Percentiles rank a stretch among this genome's conserved stretches.
Evolutionary conservation across 495 filamentous ascomycete species (phyloP).

Genomic region (Talaromyces nanjingensis): DNA sequence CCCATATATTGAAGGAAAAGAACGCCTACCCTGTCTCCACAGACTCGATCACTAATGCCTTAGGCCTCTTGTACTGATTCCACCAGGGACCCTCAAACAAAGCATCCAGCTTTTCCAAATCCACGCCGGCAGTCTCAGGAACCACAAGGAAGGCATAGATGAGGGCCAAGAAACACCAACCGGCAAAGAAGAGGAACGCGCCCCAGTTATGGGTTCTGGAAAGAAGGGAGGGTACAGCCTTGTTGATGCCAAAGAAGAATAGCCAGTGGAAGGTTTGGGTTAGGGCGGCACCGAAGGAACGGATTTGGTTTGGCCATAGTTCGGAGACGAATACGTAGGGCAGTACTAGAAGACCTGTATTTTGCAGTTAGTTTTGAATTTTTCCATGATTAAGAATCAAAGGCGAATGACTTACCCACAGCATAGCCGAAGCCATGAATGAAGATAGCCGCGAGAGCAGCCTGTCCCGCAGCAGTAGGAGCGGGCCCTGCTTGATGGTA

Average conservation of each 20-base stretch:
- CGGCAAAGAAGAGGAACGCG: constrained; percentile 19
- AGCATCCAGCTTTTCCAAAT: constrained; percentile 1
- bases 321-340: constrained; percentile 18
- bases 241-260: constrained; percentile 13
- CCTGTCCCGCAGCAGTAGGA: constrained; percentile 5
- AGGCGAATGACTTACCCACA: constrained; percentile 5
- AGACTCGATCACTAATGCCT: not conserved
- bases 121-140: not conserved
- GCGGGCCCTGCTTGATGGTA: constrained; percentile 6
- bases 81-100: constrained; percentile 3
- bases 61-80: constrained; percentile 2
- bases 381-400: too few species aligned
- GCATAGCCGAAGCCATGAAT: constrained; percentile 15
- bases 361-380: not conserved
- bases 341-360: constrained; percentile 13
- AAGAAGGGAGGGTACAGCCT: constrained; percentile 12
- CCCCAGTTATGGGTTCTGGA: constrained; percentile 14
- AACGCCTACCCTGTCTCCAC: not conserved
- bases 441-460: constrained; percentile 10
- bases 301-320: constrained; percentile 18
- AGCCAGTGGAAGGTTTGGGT: constrained; percentile 17
- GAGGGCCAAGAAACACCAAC: constrained; percentile 12
- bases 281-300: constrained; percentile 16
- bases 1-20: too few species aligned
- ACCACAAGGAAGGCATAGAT: constrained; percentile 13